phyloP scores from a whole-genome alignment of 257 asterid species.

The Penstemon eatonii region DNA sequence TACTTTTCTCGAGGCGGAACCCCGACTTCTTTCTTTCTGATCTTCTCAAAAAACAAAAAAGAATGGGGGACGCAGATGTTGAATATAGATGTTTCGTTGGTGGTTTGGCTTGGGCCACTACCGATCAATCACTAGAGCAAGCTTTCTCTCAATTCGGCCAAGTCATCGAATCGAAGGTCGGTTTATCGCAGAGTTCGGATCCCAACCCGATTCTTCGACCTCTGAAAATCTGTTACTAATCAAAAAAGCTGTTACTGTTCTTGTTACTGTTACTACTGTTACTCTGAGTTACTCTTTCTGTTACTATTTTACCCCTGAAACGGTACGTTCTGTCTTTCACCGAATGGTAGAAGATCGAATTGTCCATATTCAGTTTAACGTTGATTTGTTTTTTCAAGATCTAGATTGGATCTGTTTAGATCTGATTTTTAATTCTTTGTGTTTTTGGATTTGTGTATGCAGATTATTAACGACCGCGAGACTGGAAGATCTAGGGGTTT shows the following conservation, averaged over 20 bases:
- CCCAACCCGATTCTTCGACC: slow-evolving; percentile 58
- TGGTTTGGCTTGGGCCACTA: slow-evolving; percentile 94
- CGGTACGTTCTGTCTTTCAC: slow-evolving; percentile 83
- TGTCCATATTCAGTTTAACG: slow-evolving; percentile 32
- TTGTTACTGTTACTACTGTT: slow-evolving; percentile 52
- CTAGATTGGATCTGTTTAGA: slow-evolving; percentile 16
- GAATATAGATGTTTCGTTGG: slow-evolving; percentile 91
- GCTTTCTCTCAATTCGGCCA: slow-evolving; percentile 76
- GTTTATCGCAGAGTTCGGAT: slow-evolving; percentile 71
- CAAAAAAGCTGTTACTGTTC: slow-evolving; percentile 31
- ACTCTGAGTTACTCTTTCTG: slow-evolving; percentile 43
- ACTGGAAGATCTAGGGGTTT: slow-evolving; percentile 96
- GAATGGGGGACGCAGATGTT: slow-evolving; percentile 64
- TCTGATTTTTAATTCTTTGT: slow-evolving; percentile 24
- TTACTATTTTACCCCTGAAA: slow-evolving; percentile 45
- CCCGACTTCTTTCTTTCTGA: background rate
- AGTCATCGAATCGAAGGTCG: slow-evolving; percentile 85
- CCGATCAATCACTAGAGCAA: slow-evolving; percentile 55
- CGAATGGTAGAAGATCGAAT: slow-evolving; percentile 67
- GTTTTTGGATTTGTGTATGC: background rate
- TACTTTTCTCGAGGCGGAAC: background rate
- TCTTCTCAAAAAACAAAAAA: background rate
- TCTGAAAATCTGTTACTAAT: slow-evolving; percentile 33
- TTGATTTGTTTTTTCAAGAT: background rate
- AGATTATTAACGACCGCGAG: slow-evolving; percentile 87